phyloP scores from a whole-genome alignment of 441 rosid species.

The Pelargonium cotyledonis region DNA sequence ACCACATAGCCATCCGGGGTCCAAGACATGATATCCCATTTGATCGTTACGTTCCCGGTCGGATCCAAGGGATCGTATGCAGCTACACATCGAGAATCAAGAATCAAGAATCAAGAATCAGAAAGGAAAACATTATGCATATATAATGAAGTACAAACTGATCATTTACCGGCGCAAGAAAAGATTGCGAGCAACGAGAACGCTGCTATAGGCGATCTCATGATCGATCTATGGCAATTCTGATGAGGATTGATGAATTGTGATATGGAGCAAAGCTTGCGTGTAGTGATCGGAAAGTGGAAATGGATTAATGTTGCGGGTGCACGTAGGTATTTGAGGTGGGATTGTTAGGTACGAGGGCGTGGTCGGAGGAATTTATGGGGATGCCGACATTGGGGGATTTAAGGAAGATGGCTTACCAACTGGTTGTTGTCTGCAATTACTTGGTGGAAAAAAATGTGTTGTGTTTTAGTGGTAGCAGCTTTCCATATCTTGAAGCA shows the following conservation, averaged over 20 bases:
- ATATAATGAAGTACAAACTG: too few relatives aligned
- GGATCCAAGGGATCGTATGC: constrained; percentile 92
- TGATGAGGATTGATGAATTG: constrained; percentile 12
- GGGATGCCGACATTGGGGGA: not conserved
- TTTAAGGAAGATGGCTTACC: constrained; percentile 3
- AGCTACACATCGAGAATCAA: not conserved
- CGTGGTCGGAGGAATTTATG: not conserved
- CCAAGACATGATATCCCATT: constrained; percentile 90
- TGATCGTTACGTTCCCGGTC: constrained; percentile 67
- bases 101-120: not conserved
- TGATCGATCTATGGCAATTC: not conserved
- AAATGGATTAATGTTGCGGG: not conserved
- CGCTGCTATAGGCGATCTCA: not conserved
- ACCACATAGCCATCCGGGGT: constrained; percentile 76
- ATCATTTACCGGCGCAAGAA: not conserved
- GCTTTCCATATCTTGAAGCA: constrained; percentile 1
- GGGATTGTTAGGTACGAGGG: not conserved
- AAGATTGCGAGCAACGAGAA: not conserved
- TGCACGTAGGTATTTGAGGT: not conserved
- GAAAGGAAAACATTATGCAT: not conserved
- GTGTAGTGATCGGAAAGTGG: not conserved
- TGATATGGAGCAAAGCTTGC: not conserved
- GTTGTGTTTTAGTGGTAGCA: not conserved
- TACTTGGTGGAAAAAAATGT: not conserved
- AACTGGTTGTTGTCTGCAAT: not conserved